Conservation (phyloP, 148 eudicot genomes). For the Rhododendron ovatum region DNA sequence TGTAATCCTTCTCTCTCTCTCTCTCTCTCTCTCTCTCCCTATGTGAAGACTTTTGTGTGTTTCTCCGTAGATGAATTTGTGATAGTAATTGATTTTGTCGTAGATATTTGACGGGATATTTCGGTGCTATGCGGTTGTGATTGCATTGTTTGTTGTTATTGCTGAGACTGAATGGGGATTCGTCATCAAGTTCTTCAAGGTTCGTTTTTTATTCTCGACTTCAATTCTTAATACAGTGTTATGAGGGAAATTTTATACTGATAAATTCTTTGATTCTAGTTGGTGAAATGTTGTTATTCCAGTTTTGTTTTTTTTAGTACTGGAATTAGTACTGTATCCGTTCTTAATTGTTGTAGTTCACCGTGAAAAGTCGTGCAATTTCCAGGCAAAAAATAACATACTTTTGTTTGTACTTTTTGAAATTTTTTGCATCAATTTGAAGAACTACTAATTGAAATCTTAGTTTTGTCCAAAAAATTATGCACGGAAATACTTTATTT, state of each 20-base stretch:
- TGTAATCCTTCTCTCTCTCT: constrained; percentile 30
- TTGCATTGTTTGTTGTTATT: constrained; percentile 61
- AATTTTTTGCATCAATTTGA: not conserved
- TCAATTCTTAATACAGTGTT: not conserved
- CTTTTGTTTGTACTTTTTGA: too few relatives aligned
- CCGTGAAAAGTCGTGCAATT: not conserved
- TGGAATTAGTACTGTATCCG: not conserved
- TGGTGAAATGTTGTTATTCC: not conserved
- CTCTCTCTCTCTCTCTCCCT: not conserved
- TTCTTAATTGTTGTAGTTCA: not conserved
- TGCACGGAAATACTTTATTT: too few relatives aligned
- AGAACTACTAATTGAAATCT: not conserved
- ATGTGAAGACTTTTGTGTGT: not conserved
- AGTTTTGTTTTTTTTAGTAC: not conserved
- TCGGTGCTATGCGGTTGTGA: constrained; percentile 78
- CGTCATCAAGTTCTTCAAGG: constrained; percentile 70
- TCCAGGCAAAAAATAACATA: not conserved
- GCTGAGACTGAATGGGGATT: constrained; percentile 93
- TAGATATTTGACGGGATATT: constrained; percentile 88
- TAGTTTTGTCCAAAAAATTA: too few relatives aligned
- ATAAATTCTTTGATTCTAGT: too few relatives aligned
- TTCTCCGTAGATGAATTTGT: not conserved
- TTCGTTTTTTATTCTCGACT: not conserved
- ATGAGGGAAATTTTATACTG: not conserved
- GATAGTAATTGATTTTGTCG: not conserved